Evolutionary conservation across 2,329 filamentous ascomycete species (phyloP).

Genomic region (Ilyonectria destructans): DNA sequence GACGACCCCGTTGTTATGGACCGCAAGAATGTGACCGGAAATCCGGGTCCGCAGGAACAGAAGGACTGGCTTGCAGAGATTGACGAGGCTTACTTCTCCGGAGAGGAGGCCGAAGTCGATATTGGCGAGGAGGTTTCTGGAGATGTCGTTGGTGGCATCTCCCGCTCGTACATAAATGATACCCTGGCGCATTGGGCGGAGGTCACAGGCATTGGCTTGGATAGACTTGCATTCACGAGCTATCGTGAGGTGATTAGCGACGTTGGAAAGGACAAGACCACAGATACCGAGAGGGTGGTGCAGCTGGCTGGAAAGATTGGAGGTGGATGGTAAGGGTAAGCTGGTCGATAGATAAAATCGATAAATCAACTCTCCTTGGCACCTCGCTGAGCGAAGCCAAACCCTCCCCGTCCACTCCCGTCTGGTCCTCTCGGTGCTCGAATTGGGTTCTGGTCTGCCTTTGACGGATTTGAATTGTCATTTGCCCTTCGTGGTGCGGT

Average conservation of each 20-base stretch:
- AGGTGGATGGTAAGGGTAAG: conserved; percentile 84
- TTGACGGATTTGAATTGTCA: conserved; percentile 58
- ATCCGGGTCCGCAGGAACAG: conserved; percentile 83
- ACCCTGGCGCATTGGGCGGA: conserved; percentile 84
- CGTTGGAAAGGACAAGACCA: conserved; percentile 83
- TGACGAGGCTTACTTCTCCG: conserved; percentile 93
- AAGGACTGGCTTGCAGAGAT: conserved; percentile 88
- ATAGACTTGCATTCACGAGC: conserved; percentile 85
- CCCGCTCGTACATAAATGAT: conserved; percentile 75
- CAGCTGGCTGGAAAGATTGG: conserved; percentile 93
- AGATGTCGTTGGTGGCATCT: conserved; percentile 76
- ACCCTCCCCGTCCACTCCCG: conserved; percentile 81
- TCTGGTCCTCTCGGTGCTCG: conserved; percentile 86
- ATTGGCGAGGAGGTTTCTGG: conserved; percentile 48
- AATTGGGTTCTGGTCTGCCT: conserved; percentile 73
- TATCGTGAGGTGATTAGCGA: conserved; percentile 96
- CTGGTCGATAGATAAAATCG: conserved; percentile 48
- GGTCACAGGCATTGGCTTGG: conserved; percentile 79
- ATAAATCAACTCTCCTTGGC: conserved; percentile 57
- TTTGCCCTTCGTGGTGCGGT: conserved; percentile 58
- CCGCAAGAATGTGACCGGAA: conserved; percentile 64
- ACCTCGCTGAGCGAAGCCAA: conserved; percentile 81
- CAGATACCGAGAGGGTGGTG: conserved; percentile 85
- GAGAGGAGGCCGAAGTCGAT: conserved; percentile 67
- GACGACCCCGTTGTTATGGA: conserved; percentile 79